Evolutionary conservation across 75 land plant species (phyloP).

Genomic region (Sequoiadendron giganteum): DNA sequence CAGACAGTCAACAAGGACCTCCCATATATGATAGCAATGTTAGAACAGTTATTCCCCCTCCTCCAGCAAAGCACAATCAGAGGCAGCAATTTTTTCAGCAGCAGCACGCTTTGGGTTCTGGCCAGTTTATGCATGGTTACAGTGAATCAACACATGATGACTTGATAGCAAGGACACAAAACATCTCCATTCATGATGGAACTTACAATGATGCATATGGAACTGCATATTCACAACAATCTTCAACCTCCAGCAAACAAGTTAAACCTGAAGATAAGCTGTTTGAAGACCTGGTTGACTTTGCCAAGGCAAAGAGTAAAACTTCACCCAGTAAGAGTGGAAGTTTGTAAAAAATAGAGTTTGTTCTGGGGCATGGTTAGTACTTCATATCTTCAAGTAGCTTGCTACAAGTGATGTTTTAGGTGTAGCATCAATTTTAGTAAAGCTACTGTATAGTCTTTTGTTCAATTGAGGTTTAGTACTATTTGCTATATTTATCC

Average conservation of each 20-base stretch:
- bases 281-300: constrained; percentile 86
- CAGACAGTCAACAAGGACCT: constrained; percentile 1
- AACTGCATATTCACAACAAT: constrained; percentile 17
- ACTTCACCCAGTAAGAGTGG: not conserved
- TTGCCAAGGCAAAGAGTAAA: constrained; percentile 45
- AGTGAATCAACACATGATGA: constrained; percentile 34
- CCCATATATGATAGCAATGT: not conserved
- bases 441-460: constrained; percentile 11
- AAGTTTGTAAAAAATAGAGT: constrained; percentile 5
- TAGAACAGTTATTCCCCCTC: constrained; percentile 41
- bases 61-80: constrained; percentile 47
- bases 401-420: constrained; percentile 7
- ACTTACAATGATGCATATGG: constrained; percentile 4
- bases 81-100: constrained; percentile 70
- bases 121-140: constrained; percentile 20
- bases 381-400: not conserved
- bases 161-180: constrained; percentile 40
- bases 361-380: not conserved
- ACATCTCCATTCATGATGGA: constrained; percentile 41
- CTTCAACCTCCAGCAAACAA: constrained; percentile 30
- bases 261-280: constrained; percentile 67
- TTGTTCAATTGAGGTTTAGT: constrained; percentile 5
- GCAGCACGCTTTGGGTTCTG: constrained; percentile 26
- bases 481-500: constrained; percentile 9
- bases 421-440: constrained; percentile 6